Conservation (phyloP, 352 stramenopile genomes). For the Globisporangium alternatum region DNA sequence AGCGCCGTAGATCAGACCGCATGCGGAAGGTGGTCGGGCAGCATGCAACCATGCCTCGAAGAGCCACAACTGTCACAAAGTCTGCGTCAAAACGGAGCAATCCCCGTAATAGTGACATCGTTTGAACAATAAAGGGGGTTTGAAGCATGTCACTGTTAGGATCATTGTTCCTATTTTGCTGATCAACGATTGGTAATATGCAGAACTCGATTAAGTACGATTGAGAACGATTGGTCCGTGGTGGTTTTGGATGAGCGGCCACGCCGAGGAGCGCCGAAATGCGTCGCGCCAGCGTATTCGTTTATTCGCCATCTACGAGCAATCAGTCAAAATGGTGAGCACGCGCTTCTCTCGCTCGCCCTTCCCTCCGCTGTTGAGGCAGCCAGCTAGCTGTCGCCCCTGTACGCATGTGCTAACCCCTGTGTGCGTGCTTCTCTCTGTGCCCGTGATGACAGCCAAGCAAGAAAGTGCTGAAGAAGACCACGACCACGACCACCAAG, state of each 20-base stretch:
- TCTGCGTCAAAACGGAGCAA: background rate
- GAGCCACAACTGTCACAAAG: background rate
- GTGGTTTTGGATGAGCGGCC: background rate
- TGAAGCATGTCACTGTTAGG: background rate
- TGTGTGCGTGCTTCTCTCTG: background rate
- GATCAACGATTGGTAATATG: background rate
- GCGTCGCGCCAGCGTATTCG: slow-evolving; percentile 32
- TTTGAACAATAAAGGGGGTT: too few species aligned
- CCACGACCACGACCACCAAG: slow-evolving; percentile 61
- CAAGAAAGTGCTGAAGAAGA: slow-evolving; percentile 86
- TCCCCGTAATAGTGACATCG: background rate
- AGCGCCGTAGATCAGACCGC: background rate
- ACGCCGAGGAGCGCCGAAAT: background rate
- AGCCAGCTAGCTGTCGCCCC: background rate
- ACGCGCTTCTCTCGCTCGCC: background rate
- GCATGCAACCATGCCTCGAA: background rate
- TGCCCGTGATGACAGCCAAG: slow-evolving; percentile 36
- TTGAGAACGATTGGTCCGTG: slow-evolving; percentile 1
- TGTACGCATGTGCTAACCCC: background rate
- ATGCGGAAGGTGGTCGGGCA: background rate
- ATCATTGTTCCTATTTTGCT: background rate
- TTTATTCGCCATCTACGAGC: slow-evolving; percentile 87
- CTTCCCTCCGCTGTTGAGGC: background rate
- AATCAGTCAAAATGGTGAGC: slow-evolving; percentile 53
- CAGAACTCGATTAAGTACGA: background rate